Base-by-base conservation (phyloP, 73 alveolate species). In the Durusdinium trenchii region DNA sequence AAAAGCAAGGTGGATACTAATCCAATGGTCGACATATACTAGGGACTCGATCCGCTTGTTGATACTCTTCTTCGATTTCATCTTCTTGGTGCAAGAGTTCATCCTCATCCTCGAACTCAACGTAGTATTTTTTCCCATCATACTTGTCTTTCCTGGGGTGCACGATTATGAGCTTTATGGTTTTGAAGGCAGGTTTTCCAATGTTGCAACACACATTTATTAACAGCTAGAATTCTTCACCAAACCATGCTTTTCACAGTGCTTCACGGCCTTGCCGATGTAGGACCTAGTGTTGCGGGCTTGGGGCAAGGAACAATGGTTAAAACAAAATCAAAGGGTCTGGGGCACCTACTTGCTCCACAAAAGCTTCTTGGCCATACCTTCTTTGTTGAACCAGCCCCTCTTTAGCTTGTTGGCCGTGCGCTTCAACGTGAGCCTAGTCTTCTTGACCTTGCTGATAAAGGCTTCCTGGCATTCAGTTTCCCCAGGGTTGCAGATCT, bases 81-180 rank as follows among this genome's bases (percentile, higher is more conserved):
- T 69, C 82, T 30, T 69, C 82, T 30, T 69, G 82, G 42, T 69
- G 82, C 30, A 69, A 46, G 23, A 69, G 50, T 1, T 69, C 82
- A 69, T 69, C 82, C 0, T 69, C 82, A 32, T 69, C 82, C 36
- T 69, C 82, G 36, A 35, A 69, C 42, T 69, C 82, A 0, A 69
- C 82, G 36, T 69, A 69, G 48, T 69, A 69, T 23, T 69, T 69
- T 10, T n/a, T 28, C 18, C 82, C 82, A 69, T 12, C 0, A 26
- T 69, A 69, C 82, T 69, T 69, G 82, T 69, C 82, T 69, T 69
- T 69, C 82, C 82, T 57, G 32, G 23, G n/a, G n/a, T n/a, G n/a
- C 32, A 16, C 23, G 69, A 57, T 16, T 12, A 12, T 23, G 23
- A 57, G 69, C 23, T 12, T 57, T 57, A 57, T 23, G 12, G 69